Evolutionary conservation across 1,284 basidiomycete genomes (phyloP).

Genomic region (Fomitopsis schrenkii): DNA sequence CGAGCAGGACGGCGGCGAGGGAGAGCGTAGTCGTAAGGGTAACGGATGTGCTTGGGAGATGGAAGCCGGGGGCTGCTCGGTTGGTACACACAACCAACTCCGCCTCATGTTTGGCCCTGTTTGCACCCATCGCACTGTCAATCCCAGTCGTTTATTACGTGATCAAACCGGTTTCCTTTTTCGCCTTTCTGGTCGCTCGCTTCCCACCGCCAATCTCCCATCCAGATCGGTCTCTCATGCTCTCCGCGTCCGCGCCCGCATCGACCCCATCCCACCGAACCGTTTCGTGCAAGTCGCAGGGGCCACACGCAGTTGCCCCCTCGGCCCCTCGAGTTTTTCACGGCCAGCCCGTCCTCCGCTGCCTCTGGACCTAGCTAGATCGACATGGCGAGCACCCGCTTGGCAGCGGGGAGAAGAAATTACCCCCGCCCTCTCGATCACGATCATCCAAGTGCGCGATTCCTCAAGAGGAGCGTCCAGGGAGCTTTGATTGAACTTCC

Average conservation of each 20-base stretch:
- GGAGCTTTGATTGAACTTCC: no score
- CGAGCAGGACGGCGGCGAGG: conserved; percentile 1
- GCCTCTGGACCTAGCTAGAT: not conserved
- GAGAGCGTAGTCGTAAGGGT: conserved; percentile 7
- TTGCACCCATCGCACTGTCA: not conserved
- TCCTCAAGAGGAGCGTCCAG: not conserved
- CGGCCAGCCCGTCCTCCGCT: no score
- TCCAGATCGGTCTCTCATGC: conserved; percentile 2
- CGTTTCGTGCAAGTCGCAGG: not conserved
- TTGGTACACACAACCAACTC: conserved; percentile 10
- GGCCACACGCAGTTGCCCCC: not conserved
- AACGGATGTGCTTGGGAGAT: conserved; percentile 11
- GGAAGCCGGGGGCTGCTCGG: conserved; percentile 7
- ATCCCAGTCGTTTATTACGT: not conserved
- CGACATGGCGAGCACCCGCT: not conserved
- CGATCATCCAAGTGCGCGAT: not conserved
- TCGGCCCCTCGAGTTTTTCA: no score
- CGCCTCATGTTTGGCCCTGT: conserved; percentile 4
- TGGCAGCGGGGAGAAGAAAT: not conserved
- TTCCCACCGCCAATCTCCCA: conserved; percentile 5
- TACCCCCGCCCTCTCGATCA: not conserved
- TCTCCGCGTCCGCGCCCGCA: not conserved
- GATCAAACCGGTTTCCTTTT: not conserved
- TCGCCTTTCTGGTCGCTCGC: not conserved
- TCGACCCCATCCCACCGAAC: not conserved